Base-by-base conservation (phyloP, 345 rosid species). In the Sisymbrium altissimum region DNA sequence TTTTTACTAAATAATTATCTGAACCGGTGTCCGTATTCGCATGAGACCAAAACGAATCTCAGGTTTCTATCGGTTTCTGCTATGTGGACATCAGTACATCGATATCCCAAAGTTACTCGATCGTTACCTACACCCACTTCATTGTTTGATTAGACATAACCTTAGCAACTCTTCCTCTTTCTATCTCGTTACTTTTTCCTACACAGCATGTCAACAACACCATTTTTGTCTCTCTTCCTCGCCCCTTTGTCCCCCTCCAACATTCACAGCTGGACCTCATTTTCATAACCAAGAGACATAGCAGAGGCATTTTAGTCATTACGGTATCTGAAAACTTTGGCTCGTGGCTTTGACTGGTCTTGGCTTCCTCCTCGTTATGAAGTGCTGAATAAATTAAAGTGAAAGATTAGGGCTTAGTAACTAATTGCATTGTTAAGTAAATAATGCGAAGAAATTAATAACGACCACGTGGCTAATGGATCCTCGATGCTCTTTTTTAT, bases 261-360 rank as follows among this genome's bases (percentile, higher is more conserved):
- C 73, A 74, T 66, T 66, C 39, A 74, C 72, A 74, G 72, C 67
- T 66, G 68, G 60, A 27, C 67, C 67, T 66, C 68, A 74, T 30
- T 58, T 74, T 48, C 25, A 53, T 46, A 45, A 56, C 49, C n/a
- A 21, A 44, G 49, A 56, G 23, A 73, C 44, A 45, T 9, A 3
- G 2, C 12, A 56, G 5, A 45, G 72, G 35, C n/a, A 27, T 46
- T 66, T 33, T 33, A 21, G 50, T 36, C 15, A 64, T 44, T 71
- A 64, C 19, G 57, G 58, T 36, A 59, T 18, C 5, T 29, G 35
- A 4, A 48, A 49, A 49, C 18, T 66, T 73, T 56, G 27, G 46
- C 49, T 56, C 55, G 40, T 36, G 58, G 49, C 25, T 23, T 23
- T 72, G 69, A 72, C 70, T 63, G 45, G 62, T 72, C 70, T 43